Conservation (phyloP, 306 rosid species). For the Gynostemma pentaphyllum region DNA sequence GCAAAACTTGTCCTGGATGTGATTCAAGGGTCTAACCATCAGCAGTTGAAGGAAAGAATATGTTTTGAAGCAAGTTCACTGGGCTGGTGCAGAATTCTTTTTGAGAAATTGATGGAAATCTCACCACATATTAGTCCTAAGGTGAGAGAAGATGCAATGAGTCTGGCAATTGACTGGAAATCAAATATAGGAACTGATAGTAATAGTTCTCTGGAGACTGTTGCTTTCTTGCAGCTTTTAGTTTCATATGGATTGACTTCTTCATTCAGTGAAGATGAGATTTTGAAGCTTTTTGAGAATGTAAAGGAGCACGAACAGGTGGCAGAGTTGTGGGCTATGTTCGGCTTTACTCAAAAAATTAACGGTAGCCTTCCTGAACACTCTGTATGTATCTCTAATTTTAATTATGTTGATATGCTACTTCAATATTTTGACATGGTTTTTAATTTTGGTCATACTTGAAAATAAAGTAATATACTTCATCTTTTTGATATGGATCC, state of each 20-base stretch:
- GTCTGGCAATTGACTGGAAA: slow-evolving; percentile 34
- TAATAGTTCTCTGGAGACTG: slow-evolving; percentile 24
- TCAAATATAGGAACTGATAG: slow-evolving; percentile 6
- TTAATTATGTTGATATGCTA: too few species aligned
- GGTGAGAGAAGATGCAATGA: slow-evolving; percentile 28
- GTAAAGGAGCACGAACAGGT: slow-evolving; percentile 27
- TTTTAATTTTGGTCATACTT: not conserved
- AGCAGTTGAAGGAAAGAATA: slow-evolving; percentile 7
- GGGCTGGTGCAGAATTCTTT: too few species aligned
- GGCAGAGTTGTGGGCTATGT: slow-evolving; percentile 18
- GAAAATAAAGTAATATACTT: too few species aligned
- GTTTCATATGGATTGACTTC: slow-evolving; percentile 27
- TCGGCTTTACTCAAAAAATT: slow-evolving; percentile 26
- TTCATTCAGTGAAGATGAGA: slow-evolving; percentile 22
- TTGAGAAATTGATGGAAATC: slow-evolving; percentile 23
- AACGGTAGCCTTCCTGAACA: slow-evolving; percentile 28
- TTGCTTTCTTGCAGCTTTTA: slow-evolving; percentile 36
- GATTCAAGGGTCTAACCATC: too few species aligned
- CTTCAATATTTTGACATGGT: too few species aligned
- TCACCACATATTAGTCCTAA: slow-evolving; percentile 24
- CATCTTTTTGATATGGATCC: too few species aligned
- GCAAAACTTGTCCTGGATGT: slow-evolving; percentile 40
- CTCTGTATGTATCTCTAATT: not conserved
- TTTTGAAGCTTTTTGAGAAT: slow-evolving; percentile 27
- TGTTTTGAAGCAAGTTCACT: slow-evolving; percentile 5